Evolutionary conservation across 1,139 yeast genomes (phyloP).

Genomic region (Schizosaccharomyces versatilis): DNA sequence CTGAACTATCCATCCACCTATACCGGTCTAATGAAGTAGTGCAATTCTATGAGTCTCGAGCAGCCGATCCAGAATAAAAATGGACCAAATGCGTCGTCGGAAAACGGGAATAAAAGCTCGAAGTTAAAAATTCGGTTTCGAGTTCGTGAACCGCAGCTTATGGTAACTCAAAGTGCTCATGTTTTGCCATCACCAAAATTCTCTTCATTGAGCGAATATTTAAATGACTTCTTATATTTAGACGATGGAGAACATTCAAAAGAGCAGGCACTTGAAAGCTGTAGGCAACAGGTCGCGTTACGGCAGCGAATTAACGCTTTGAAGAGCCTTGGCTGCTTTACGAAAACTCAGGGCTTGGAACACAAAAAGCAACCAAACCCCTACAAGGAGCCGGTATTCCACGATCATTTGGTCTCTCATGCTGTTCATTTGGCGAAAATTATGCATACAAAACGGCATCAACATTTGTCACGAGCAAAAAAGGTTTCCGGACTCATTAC

Average conservation of each 20-base stretch:
- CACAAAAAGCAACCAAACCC: conserved; percentile 23
- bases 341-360: conserved; percentile 19
- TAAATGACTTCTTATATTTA: conserved; percentile 32
- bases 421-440: conserved; percentile 52
- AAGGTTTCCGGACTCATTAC: conserved; percentile 69
- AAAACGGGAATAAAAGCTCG: background rate
- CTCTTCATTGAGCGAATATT: conserved; percentile 19
- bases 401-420: conserved; percentile 56
- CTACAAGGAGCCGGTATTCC: conserved; percentile 32
- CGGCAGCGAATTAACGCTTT: conserved; percentile 33
- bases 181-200: background rate
- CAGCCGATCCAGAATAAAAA: background rate
- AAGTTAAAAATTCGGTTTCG: background rate
- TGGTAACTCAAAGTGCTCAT: conserved; percentile 1
- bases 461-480: conserved; percentile 45
- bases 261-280: conserved; percentile 20
- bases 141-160: conserved; percentile 1
- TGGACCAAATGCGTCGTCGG: background rate
- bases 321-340: conserved; percentile 28
- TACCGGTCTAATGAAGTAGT: background rate
- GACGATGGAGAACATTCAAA: conserved; percentile 37
- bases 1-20: background rate
- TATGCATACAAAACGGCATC: conserved; percentile 43
- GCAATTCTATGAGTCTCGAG: conserved; percentile 1
- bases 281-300: conserved; percentile 26